A percentile compares a stretch with the other conserved stretches of the same genome.
phyloP scores from a whole-genome alignment of 371 early-diverging fungal species.

The Mortierella sp. region DNA sequence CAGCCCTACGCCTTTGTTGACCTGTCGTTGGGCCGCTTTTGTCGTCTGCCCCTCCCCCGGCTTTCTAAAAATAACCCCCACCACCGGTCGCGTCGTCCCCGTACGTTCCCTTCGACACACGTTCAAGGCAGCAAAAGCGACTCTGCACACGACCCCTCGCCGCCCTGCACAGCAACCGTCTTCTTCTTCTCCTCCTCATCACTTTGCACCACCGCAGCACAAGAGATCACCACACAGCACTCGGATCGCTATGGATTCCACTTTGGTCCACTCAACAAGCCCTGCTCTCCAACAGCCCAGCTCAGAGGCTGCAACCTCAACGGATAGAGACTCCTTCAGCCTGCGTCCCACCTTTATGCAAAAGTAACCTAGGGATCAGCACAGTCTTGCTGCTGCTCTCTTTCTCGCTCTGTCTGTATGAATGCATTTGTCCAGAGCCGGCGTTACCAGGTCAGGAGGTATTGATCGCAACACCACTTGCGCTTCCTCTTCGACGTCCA shows the following conservation, averaged over 20 bases:
- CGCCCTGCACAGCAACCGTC: conserved; percentile 2
- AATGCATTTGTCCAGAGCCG: background rate
- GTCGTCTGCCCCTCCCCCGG: background rate
- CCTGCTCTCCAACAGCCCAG: background rate
- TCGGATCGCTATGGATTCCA: background rate
- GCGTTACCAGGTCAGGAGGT: no score
- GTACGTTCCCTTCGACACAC: no score
- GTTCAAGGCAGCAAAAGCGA: background rate
- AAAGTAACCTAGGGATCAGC: conserved; percentile 24
- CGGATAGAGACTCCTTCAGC: conserved; percentile 46
- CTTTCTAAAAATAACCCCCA: conserved; percentile 14
- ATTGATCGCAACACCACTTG: background rate
- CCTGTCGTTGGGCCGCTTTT: background rate
- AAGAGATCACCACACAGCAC: no score
- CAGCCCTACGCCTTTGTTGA: no score
- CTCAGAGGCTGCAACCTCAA: conserved; percentile 23
- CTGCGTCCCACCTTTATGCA: conserved; percentile 52
- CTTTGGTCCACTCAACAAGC: conserved; percentile 7
- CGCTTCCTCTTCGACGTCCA: background rate
- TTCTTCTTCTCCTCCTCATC: conserved; percentile 2
- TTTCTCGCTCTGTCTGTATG: no score
- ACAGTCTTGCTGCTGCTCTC: no score
- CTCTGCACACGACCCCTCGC: background rate
- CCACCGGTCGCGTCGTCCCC: no score
- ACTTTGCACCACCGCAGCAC: no score